A percentile compares a stretch with the other conserved stretches of the same genome.
Evolutionary conservation across 2,329 filamentous ascomycete species (phyloP).

Genomic region (Capronia epimyces): DNA sequence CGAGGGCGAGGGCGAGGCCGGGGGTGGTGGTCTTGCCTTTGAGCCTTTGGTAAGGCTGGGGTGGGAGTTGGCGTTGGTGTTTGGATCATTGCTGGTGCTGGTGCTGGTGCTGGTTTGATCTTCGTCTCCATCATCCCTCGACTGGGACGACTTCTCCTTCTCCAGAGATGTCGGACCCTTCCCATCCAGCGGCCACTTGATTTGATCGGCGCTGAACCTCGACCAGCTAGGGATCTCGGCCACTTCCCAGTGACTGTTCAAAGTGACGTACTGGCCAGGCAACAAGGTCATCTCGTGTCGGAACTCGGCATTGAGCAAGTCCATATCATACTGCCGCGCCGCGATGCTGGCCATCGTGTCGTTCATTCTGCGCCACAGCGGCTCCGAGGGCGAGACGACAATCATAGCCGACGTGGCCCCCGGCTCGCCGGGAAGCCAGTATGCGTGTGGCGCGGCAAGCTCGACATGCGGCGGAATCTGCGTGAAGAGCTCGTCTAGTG

Average conservation of each 20-base stretch:
- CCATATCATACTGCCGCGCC: conserved; percentile 8
- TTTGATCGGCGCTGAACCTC: not conserved
- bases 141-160: too few relatives aligned
- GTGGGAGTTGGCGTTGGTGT: too few relatives aligned
- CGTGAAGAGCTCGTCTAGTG: conserved; percentile 1
- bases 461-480: not conserved
- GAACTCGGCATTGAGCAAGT: conserved; percentile 10
- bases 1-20: too few relatives aligned
- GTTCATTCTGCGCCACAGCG: conserved; percentile 7
- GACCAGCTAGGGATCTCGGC: conserved; percentile 3
- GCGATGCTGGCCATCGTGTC: not conserved
- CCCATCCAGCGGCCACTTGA: not conserved
- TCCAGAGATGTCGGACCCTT: not conserved
- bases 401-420: conserved; percentile 5
- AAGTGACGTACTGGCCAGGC: not conserved
- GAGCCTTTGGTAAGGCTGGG: too few relatives aligned
- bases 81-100: too few relatives aligned
- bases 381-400: conserved; percentile 1
- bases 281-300: not conserved
- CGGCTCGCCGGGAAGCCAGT: conserved; percentile 1
- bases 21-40: too few relatives aligned
- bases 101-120: too few relatives aligned
- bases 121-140: too few relatives aligned
- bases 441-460: conserved; percentile 4
- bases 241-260: conserved; percentile 11